These are phyloP conservation scores for Solanum chiquidenum DNA, from an alignment of 257 asterid species.

Conservation along the genomic window DNA sequence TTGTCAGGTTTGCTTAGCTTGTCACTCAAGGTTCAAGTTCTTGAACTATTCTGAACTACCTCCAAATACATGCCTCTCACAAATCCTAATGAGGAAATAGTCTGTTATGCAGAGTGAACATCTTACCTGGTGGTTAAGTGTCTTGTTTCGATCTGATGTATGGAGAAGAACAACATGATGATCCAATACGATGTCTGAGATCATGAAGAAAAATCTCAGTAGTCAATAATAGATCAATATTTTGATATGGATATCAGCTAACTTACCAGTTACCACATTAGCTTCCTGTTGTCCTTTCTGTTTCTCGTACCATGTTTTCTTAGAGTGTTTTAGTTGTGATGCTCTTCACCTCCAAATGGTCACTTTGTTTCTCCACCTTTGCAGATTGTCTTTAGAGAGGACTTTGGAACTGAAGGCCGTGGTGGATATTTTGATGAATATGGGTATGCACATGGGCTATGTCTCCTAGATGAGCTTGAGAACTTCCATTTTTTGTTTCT, in stretches of 20 bases:
- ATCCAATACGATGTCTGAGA: not conserved
- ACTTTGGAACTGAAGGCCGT: constrained; percentile 98
- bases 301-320: not conserved
- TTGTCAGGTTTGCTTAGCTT: not conserved
- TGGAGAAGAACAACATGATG: not conserved
- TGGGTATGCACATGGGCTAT: constrained; percentile 46
- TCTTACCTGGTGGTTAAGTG: not conserved
- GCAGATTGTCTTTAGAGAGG: constrained; percentile 98
- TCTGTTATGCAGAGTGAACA: not conserved
- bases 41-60: not conserved
- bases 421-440: constrained; percentile 98
- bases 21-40: not conserved
- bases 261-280: not conserved
- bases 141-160: not conserved
- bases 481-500: not conserved
- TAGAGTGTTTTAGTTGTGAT: not conserved
- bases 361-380: constrained; percentile 1
- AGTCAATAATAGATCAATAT: not conserved
- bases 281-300: not conserved
- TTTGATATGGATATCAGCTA: not conserved
- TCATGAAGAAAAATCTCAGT: not conserved
- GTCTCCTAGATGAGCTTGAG: not conserved
- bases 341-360: not conserved
- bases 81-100: not conserved
- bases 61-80: not conserved